Conservation (phyloP, 805 yeast species). For the Candida dajiaensis region DNA sequence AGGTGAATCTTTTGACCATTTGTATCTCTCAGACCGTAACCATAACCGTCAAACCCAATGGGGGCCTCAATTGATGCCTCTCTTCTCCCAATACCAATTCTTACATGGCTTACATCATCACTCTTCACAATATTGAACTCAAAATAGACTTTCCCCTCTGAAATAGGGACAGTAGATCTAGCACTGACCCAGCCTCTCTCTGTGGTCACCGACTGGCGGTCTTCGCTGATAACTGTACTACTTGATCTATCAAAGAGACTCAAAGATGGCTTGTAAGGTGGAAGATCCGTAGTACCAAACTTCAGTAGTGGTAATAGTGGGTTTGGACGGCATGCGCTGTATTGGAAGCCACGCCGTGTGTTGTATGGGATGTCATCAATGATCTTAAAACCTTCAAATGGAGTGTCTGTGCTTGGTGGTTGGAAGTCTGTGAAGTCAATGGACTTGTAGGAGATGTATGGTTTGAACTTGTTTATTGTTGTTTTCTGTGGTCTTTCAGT, state of each 20-base stretch:
- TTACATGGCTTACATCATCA: conserved; percentile 46
- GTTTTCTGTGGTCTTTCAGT: neutral
- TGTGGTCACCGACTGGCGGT: conserved; percentile 44
- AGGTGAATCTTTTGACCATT: conserved; percentile 71
- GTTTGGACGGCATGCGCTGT: conserved; percentile 71
- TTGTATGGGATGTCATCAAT: conserved; percentile 80
- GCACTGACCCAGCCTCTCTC: conserved; percentile 75
- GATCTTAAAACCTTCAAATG: conserved; percentile 28
- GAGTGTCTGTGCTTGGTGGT: conserved; percentile 4
- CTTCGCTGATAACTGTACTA: conserved; percentile 41
- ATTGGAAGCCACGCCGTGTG: conserved; percentile 67
- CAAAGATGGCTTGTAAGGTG: conserved; percentile 55
- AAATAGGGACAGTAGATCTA: conserved; percentile 65
- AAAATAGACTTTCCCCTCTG: conserved; percentile 76
- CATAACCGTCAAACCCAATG: conserved; percentile 91
- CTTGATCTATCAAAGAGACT: conserved; percentile 66
- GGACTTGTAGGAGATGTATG: conserved; percentile 19
- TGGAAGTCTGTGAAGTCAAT: conserved; percentile 16
- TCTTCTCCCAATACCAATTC: conserved; percentile 78
- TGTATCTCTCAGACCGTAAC: conserved; percentile 83
- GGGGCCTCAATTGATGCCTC: conserved; percentile 94
- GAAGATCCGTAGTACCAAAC: conserved; percentile 68
- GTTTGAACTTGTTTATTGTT: conserved; percentile 18
- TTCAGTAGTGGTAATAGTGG: conserved; percentile 49
- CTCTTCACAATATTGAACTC: conserved; percentile 56